phyloP scores from a whole-genome alignment of 768 basidiomycete genomes.

The Tephrocybe sp. region DNA sequence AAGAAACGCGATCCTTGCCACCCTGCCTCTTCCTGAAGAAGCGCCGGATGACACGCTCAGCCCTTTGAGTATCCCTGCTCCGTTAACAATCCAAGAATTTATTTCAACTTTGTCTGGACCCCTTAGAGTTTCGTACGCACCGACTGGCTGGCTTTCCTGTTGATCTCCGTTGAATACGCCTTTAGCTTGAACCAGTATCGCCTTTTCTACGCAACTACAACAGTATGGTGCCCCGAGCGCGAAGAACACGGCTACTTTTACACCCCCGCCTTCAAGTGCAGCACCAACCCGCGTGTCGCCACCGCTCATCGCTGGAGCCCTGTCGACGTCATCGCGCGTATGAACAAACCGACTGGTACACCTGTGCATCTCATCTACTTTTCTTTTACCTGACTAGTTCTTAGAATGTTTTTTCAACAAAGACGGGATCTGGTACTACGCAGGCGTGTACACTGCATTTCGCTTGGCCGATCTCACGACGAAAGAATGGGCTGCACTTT shows the following conservation, averaged over 20 bases:
- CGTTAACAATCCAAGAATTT: conserved; percentile 70
- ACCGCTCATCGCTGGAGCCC: conserved; percentile 75
- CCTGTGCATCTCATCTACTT: background rate
- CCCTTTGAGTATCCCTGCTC: conserved; percentile 65
- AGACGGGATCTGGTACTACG: conserved; percentile 82
- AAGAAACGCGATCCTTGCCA: conserved; percentile 55
- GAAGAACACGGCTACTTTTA: conserved; percentile 84
- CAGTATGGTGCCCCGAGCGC: conserved; percentile 77
- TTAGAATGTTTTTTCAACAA: conserved; percentile 82
- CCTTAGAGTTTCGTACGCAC: conserved; percentile 56
- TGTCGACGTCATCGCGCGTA: conserved; percentile 60
- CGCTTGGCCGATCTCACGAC: conserved; percentile 61
- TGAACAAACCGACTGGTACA: conserved; percentile 65
- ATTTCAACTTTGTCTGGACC: conserved; percentile 56
- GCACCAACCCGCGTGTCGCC: conserved; percentile 71
- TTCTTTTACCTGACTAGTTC: background rate
- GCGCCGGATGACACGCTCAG: conserved; percentile 66
- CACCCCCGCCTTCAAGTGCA: conserved; percentile 73
- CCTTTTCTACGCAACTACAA: conserved; percentile 64
- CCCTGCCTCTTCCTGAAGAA: conserved; percentile 62
- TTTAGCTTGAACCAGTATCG: conserved; percentile 65
- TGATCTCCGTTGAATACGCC: too few relatives aligned
- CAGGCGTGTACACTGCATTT: conserved; percentile 73
- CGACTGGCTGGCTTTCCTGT: background rate
- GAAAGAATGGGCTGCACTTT: conserved; percentile 70